Conservation (phyloP, 345 rosid species). For the Bruguiera sexangula region DNA sequence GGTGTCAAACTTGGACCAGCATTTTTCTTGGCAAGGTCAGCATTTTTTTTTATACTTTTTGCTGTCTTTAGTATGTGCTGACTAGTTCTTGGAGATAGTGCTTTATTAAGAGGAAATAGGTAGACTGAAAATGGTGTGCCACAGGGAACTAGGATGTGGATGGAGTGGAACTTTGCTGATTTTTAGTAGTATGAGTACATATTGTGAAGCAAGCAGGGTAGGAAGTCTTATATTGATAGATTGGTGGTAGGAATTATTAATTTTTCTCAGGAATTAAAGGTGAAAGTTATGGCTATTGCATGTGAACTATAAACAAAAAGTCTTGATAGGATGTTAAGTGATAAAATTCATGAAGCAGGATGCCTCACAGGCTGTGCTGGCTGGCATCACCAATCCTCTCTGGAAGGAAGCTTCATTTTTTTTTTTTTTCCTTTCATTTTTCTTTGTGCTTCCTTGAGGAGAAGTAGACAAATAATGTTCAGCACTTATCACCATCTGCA, state of each 20-base stretch:
- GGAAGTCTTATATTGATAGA: neutral
- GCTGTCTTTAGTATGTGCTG: conserved; percentile 8
- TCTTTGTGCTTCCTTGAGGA: neutral
- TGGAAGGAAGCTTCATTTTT: no score
- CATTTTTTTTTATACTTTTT: conserved; percentile 6
- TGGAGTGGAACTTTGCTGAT: neutral
- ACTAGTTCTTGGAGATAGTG: neutral
- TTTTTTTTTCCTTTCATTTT: no score
- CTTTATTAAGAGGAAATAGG: neutral
- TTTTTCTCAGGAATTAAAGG: neutral
- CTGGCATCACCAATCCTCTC: neutral
- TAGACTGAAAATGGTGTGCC: neutral
- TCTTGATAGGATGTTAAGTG: no score
- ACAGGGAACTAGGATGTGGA: neutral
- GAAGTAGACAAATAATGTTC: neutral
- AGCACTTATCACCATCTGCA: conserved; percentile 6
- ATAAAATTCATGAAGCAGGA: neutral
- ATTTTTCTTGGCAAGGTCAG: conserved; percentile 83
- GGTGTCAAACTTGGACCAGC: conserved; percentile 88
- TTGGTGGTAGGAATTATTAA: neutral
- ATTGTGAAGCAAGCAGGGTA: conserved; percentile 9
- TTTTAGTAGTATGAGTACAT: neutral
- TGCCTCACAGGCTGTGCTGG: neutral
- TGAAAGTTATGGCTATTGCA: no score
- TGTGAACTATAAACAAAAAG: neutral